phyloP scores from a whole-genome alignment of 441 rosid species.

The Gossypium gossypioides region DNA sequence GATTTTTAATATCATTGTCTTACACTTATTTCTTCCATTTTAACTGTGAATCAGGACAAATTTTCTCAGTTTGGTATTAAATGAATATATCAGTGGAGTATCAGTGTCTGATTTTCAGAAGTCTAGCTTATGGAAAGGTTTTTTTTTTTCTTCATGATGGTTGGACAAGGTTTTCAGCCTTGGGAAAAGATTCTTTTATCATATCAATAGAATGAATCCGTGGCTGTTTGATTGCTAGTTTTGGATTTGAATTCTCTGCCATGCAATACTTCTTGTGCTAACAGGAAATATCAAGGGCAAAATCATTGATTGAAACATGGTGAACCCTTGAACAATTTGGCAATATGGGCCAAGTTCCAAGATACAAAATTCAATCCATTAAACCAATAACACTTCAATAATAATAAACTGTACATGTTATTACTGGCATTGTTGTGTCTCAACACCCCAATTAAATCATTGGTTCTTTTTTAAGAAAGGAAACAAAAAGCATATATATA shows the following conservation, averaged over 20 bases:
- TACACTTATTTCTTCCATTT: background rate
- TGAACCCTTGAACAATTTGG: background rate
- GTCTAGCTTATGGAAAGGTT: background rate
- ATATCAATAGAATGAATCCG: background rate
- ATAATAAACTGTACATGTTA: conserved; percentile 20
- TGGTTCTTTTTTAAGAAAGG: background rate
- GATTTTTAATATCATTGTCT: background rate
- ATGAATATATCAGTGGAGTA: conserved; percentile 2
- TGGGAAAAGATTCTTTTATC: background rate
- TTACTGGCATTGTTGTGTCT: background rate
- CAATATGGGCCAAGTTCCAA: background rate
- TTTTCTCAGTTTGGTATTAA: background rate
- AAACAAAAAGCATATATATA: background rate
- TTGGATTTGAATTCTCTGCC: background rate
- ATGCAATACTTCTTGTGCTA: background rate
- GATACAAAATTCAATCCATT: background rate
- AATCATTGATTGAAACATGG: background rate
- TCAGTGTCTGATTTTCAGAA: background rate
- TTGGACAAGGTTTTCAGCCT: no score
- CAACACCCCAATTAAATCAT: background rate
- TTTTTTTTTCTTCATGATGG: background rate
- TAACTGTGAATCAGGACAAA: conserved; percentile 4
- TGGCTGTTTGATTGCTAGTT: background rate
- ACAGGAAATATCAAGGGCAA: background rate
- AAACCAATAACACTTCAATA: background rate